Percentiles rank a stretch among this genome's conserved stretches.
These are phyloP conservation scores for Amanita brunnescens DNA, from an alignment of 768 basidiomycete species.

Conservation along the genomic window DNA sequence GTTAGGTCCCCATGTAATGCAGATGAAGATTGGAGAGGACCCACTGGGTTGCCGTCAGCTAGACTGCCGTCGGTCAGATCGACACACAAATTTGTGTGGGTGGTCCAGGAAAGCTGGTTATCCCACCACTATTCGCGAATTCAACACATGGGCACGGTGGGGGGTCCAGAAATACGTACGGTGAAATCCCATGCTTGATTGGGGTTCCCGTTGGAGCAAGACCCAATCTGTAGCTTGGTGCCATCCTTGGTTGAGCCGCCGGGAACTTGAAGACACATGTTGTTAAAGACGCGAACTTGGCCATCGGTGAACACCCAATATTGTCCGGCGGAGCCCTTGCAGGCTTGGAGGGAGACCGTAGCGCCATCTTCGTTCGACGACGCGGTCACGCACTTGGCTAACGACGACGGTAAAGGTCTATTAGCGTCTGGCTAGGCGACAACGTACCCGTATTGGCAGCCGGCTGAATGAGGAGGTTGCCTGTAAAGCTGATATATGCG, in stretches of 20 bases:
- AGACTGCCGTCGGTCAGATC: conserved; percentile 36
- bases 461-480: conserved; percentile 36
- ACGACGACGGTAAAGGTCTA: not conserved
- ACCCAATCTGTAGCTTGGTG: conserved; percentile 43
- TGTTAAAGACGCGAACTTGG: conserved; percentile 32
- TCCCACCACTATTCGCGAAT: conserved; percentile 15
- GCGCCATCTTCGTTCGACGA: conserved; percentile 41
- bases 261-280: conserved; percentile 43
- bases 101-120: conserved; percentile 37
- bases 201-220: conserved; percentile 29
- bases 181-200: conserved; percentile 43
- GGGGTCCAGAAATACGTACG: conserved; percentile 16
- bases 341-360: conserved; percentile 35
- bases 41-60: conserved; percentile 33
- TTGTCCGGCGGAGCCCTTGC: conserved; percentile 35
- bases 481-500: conserved; percentile 25
- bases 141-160: not conserved
- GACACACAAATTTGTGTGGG: conserved; percentile 40
- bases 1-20: not conserved
- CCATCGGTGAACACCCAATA: conserved; percentile 40
- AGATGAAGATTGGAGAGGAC: conserved; percentile 8
- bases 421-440: not conserved
- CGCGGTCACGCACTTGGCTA: conserved; percentile 46
- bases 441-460: conserved; percentile 31
- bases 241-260: conserved; percentile 34